Evolutionary conservation across 2,329 filamentous ascomycete genomes (phyloP).

Genomic region (Aureobasidium sp.): DNA sequence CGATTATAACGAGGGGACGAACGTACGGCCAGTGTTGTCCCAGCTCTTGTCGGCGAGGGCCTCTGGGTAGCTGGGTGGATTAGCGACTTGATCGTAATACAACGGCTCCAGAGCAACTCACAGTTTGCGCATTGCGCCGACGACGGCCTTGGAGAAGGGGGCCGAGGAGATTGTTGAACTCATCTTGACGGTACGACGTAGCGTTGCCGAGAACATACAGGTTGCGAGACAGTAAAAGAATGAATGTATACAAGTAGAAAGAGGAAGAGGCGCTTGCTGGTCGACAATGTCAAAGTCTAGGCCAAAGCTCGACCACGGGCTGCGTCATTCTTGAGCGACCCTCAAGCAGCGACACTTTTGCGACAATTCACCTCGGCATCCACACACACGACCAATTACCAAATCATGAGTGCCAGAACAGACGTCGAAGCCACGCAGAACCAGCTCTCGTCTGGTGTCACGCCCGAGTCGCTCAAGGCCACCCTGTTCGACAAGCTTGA

Average conservation of each 20-base stretch:
- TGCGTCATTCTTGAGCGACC: slow-evolving; percentile 2
- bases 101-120: slow-evolving; percentile 38
- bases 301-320: background rate
- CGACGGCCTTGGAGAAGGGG: slow-evolving; percentile 60
- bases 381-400: background rate
- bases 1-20: background rate
- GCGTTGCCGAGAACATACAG: slow-evolving; percentile 25
- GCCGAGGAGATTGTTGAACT: slow-evolving; percentile 35
- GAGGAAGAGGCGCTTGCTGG: background rate
- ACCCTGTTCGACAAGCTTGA: slow-evolving; percentile 63
- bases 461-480: slow-evolving; percentile 59
- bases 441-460: slow-evolving; percentile 49
- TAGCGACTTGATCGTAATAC: slow-evolving; percentile 15
- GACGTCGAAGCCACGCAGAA: slow-evolving; percentile 42
- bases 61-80: slow-evolving; percentile 66
- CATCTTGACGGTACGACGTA: slow-evolving; percentile 33
- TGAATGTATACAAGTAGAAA: background rate
- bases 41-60: slow-evolving; percentile 80
- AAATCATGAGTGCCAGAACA: slow-evolving; percentile 37
- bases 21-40: slow-evolving; percentile 81
- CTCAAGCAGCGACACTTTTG: background rate
- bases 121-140: slow-evolving; percentile 71
- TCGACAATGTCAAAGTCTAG: background rate
- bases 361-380: background rate
- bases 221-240: background rate